Evolutionary conservation across 306 rosid genomes (phyloP).

Genomic region (Inga leiocalycina): DNA sequence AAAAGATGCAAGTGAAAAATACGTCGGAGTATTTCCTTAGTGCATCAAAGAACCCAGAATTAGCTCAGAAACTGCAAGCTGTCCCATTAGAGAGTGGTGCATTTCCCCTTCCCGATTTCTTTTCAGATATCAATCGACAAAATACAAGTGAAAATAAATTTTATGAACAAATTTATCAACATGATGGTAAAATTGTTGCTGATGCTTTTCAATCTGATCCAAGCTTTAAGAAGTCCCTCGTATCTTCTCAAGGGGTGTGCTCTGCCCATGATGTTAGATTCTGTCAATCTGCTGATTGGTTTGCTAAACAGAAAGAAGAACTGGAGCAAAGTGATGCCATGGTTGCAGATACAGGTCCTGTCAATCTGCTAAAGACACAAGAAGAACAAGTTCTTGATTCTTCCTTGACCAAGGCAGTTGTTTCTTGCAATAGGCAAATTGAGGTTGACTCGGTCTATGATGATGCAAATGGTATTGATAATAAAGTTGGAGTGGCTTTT

Average conservation of each 20-base stretch:
- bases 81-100: conserved; percentile 92
- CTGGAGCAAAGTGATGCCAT: conserved; percentile 8
- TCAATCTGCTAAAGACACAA: conserved; percentile 35
- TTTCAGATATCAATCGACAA: conserved; percentile 68
- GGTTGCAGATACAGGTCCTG: conserved; percentile 34
- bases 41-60: conserved; percentile 91
- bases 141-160: conserved; percentile 45
- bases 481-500: conserved; percentile 38
- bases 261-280: conserved; percentile 4
- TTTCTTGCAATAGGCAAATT: conserved; percentile 34
- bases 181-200: conserved; percentile 29
- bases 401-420: conserved; percentile 32
- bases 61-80: conserved; percentile 88
- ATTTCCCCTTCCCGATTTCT: conserved; percentile 90
- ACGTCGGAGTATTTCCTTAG: conserved; percentile 83
- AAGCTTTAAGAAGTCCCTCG: conserved; percentile 47
- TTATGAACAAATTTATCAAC: conserved; percentile 17
- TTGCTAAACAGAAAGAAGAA: conserved; percentile 16
- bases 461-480: conserved; percentile 42
- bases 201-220: conserved; percentile 51
- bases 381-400: conserved; percentile 46
- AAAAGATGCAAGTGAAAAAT: conserved; percentile 81
- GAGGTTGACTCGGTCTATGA: conserved; percentile 37
- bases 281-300: conserved; percentile 2
- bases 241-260: conserved; percentile 41